Percentiles rank a stretch among this genome's conserved stretches.
These are phyloP conservation scores for Phytopythium chamaehyphon DNA, from an alignment of 352 stramenopile species.

Conservation along the genomic window DNA sequence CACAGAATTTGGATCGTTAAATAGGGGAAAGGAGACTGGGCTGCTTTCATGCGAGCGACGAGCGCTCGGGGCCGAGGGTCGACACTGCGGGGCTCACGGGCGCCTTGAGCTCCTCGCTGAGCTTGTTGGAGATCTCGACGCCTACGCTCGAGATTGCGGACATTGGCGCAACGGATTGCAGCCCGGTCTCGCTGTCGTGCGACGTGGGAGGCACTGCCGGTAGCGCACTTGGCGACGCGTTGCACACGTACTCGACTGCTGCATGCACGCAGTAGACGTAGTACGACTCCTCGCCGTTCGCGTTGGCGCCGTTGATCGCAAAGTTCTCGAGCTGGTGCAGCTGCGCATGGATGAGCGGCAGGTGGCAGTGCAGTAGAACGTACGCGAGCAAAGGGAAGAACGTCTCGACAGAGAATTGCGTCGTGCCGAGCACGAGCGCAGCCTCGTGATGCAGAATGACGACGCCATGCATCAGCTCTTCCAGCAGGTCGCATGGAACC, in stretches of 20 bases:
- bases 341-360: conserved; percentile 73
- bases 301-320: conserved; percentile 73
- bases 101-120: background rate
- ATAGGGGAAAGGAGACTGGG: background rate
- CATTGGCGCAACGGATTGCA: conserved; percentile 1
- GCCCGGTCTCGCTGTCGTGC: background rate
- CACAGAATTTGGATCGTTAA: background rate
- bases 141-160: background rate
- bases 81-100: background rate
- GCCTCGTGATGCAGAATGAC: conserved; percentile 82
- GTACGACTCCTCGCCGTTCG: conserved; percentile 85
- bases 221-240: conserved; percentile 35
- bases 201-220: background rate
- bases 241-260: conserved; percentile 83
- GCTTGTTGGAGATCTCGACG: conserved; percentile 1
- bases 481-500: conserved; percentile 79
- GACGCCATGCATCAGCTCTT: conserved; percentile 83
- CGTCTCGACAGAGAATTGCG: conserved; percentile 82
- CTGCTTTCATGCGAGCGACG: conserved; percentile 3
- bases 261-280: conserved; percentile 88
- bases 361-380: conserved; percentile 67
- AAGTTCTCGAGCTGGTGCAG: conserved; percentile 82
- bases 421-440: conserved; percentile 82
- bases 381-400: conserved; percentile 85
- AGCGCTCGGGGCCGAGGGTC: background rate